Base-by-base conservation (phyloP, 768 basidiomycete species). In the Trichaptum fuscoviolaceum region DNA sequence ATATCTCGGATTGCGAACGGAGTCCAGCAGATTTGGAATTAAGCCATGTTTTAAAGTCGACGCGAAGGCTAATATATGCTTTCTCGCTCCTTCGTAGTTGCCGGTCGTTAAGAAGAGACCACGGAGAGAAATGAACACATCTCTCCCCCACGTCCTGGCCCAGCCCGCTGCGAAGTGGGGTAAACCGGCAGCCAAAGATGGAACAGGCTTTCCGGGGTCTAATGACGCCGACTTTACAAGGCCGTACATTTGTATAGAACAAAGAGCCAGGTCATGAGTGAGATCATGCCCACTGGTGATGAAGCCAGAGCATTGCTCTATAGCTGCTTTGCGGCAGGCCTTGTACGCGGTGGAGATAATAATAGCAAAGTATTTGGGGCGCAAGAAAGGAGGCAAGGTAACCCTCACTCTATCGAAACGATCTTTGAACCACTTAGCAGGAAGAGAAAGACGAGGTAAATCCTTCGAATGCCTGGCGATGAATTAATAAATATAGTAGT, bases 71-170 rank as follows among this genome's bases (percentile, higher is more conserved):
- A 98, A 77, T 66, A 99, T 97, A 73, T 99, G 97, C 70, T 84
- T 85, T 76, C 86, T 90, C 0, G 97, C 96, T 7, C 85, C 94
- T 35, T 85, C 85, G 71, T 86, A 94, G 72, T 93, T 90, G 7
- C 97, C 96, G 0, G 96, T 98, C 0, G 95, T 91, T 73, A 99
- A 80, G 80, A 99, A 96, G 42, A 99, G 81, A 0, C 97, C 97
- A 66, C 94, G 87, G 23, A 97, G 78, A 2, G 95, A 96, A 74
- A 97, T 97, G 77, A 96, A 97, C 1, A 93, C 89, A 72, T 94
- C 92, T 24, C 97, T 87, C 2, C 97, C 97, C 97, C 97, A 99
- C 74, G 92, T 95, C 63, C 97, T 84, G 17, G 96, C 96, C 97
- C 97, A 99, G 6, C 90, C 89, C 8, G 90, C 80, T 0, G 93